These are phyloP conservation scores for Melaleuca quinquenervia DNA, from an alignment of 345 rosid genomes.

Conservation along the genomic window DNA sequence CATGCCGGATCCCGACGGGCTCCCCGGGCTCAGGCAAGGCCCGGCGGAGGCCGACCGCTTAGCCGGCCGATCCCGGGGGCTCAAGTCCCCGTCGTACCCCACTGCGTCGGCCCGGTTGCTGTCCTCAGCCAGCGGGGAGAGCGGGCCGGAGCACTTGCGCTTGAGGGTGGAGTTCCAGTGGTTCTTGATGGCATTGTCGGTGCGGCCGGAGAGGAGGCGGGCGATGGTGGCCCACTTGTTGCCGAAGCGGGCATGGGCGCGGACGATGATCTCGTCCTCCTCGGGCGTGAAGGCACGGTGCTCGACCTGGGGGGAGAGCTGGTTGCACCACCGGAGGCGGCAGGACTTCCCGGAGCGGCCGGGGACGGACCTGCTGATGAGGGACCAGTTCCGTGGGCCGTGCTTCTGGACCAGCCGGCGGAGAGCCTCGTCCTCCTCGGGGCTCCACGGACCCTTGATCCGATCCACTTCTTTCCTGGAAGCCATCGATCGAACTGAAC, in stretches of 20 bases:
- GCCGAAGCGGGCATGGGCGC: constrained; percentile 76
- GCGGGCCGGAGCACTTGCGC: constrained; percentile 35
- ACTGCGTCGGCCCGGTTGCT: constrained; percentile 10
- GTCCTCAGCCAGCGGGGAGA: neutral
- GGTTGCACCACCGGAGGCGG: constrained; percentile 91
- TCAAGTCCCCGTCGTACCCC: constrained; percentile 36
- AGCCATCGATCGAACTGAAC: neutral
- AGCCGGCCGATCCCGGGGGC: constrained; percentile 31
- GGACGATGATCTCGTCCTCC: constrained; percentile 64
- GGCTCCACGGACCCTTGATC: constrained; percentile 96
- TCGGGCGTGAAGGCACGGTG: constrained; percentile 66
- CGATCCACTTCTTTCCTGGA: constrained; percentile 33
- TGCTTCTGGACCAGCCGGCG: constrained; percentile 50
- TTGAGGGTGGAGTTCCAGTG: constrained; percentile 94
- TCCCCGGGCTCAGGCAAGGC: constrained; percentile 44
- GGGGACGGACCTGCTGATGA: constrained; percentile 81
- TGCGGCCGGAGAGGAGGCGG: constrained; percentile 76
- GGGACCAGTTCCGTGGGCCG: constrained; percentile 87
- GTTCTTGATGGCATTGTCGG: constrained; percentile 83
- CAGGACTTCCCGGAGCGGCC: constrained; percentile 92
- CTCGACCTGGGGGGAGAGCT: constrained; percentile 86
- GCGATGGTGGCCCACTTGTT: constrained; percentile 97
- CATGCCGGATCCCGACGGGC: constrained; percentile 25
- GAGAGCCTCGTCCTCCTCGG: constrained; percentile 78
- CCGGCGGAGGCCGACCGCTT: constrained; percentile 47